Evolutionary conservation across 1,284 basidiomycete genomes (phyloP), one percentile per base, ranked within the genome.

Genomic region (Austroboletus novae-zelandiae): DNA sequence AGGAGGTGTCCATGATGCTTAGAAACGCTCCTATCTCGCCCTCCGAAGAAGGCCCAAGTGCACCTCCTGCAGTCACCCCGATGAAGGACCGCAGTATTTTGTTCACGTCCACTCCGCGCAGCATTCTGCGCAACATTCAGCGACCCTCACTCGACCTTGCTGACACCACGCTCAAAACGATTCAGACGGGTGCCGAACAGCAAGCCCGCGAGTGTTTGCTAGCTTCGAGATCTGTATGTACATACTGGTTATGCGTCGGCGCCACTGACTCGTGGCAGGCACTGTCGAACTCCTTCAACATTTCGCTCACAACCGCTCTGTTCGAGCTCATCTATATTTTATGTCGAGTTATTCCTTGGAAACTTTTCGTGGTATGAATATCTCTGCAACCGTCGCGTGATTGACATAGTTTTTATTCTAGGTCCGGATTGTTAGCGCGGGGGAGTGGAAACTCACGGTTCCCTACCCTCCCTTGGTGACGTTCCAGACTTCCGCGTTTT

Each of bases 251-350:
- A 15, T 34, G 23, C 34, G 40, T 50, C 42, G 27, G 40, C 39
- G 4, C 25, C 15, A 18, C 49, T 59, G 39, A 59, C 47, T 54
- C 50, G 7, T 49, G 10, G 20, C 43, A 83, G 80, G 75, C 75
- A 49, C 66, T 83, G 7, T 83, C 81, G n/a, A 77, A 75, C 52
- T 78, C 81, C 2, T 69, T 71, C 27, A 78, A 79, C 48, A 77
- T 83, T 39, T 79, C 75, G 71, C 69, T 71, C 14, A 49, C 77
- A 27, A 77, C 77, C 0, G 71, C 72, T 11, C 45, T 77, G 13
- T 55, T 71, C 11, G 81, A 83, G 57, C 54, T 80, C 2, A 29
- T 77, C 1, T 78, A 74, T 51, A 66, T 83, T 30, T 56, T 81
- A 9, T 67, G 66, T 32, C 64, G 56, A 17, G 67, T 77, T 29